Conservation (phyloP, 2,329 filamentous ascomycete species). For the Eutypa lata region DNA sequence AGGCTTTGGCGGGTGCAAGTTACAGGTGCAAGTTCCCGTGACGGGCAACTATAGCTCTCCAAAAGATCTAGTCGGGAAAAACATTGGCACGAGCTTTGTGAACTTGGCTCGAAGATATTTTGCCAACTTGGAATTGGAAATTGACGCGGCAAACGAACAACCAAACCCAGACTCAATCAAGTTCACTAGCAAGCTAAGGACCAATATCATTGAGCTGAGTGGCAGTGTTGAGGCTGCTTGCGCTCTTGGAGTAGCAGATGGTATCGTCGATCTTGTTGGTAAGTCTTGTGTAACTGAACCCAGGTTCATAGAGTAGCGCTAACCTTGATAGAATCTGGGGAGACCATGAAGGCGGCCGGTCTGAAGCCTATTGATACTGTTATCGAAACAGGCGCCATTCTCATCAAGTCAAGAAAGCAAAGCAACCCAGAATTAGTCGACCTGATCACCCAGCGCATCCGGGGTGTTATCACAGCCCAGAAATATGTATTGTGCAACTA, state of each 20-base stretch:
- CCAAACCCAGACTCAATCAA: conserved; percentile 30
- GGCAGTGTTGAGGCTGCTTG: conserved; percentile 97
- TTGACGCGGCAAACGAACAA: conserved; percentile 38
- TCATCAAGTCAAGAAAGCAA: conserved; percentile 86
- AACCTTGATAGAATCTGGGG: conserved; percentile 73
- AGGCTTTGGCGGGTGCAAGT: conserved; percentile 83
- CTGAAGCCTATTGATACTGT: conserved; percentile 94
- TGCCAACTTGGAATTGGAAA: conserved; percentile 64
- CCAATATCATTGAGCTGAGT: conserved; percentile 89
- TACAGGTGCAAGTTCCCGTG: conserved; percentile 95
- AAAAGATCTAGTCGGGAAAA: conserved; percentile 82
- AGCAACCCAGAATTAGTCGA: conserved; percentile 78
- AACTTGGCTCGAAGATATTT: conserved; percentile 83
- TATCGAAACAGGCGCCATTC: conserved; percentile 78
- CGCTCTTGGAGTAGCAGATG: conserved; percentile 90
- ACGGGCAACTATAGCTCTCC: conserved; percentile 70
- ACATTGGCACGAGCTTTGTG: conserved; percentile 94
- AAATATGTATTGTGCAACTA: conserved; percentile 94
- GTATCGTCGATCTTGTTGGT: conserved; percentile 97
- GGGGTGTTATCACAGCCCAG: conserved; percentile 92
- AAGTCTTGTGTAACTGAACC: conserved; percentile 34
- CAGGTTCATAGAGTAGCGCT: neutral
- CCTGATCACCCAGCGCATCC: conserved; percentile 81
- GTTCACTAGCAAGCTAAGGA: conserved; percentile 58
- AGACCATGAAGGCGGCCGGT: conserved; percentile 96